A percentile compares a stretch with the other conserved stretches of the same genome.
These are phyloP conservation scores for Sarocladiaceae sp. DNA, from an alignment of 2,329 filamentous ascomycete genomes.

Conservation along the genomic window DNA sequence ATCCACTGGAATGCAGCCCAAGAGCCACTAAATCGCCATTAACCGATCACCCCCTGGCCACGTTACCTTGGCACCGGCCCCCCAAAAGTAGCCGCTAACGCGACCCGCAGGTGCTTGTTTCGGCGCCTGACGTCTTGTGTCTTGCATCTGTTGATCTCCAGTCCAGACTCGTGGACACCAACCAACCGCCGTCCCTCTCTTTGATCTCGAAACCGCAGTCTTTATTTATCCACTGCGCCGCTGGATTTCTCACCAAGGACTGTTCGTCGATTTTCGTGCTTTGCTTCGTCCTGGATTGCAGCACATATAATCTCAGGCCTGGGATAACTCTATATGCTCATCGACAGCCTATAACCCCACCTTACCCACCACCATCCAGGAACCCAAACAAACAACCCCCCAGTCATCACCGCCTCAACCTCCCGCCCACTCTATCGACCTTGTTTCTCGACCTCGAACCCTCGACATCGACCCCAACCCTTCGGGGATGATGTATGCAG, in stretches of 20 bases:
- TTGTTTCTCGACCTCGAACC: conserved; percentile 1
- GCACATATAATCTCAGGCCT: background rate
- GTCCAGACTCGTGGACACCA: background rate
- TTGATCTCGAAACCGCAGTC: no score
- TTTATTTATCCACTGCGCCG: no score
- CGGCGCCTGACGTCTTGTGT: conserved; percentile 9
- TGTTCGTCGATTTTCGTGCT: no score
- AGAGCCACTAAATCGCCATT: background rate
- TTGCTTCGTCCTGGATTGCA: no score
- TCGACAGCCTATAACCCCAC: no score
- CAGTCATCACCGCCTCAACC: background rate
- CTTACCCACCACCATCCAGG: background rate
- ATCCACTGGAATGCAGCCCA: background rate
- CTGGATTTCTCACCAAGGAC: no score
- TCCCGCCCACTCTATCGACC: conserved; percentile 1
- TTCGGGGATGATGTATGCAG: background rate
- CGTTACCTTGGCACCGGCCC: background rate
- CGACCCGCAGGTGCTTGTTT: background rate
- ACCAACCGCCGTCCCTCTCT: background rate
- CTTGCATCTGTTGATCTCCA: conserved; percentile 3
- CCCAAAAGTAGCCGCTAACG: conserved; percentile 5
- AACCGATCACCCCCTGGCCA: background rate
- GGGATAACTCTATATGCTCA: no score
- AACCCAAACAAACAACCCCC: background rate
- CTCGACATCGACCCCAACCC: conserved; percentile 6